These are phyloP conservation scores for Lizonia empirigonia DNA, from an alignment of 2,329 filamentous ascomycete genomes.

Conservation along the genomic window DNA sequence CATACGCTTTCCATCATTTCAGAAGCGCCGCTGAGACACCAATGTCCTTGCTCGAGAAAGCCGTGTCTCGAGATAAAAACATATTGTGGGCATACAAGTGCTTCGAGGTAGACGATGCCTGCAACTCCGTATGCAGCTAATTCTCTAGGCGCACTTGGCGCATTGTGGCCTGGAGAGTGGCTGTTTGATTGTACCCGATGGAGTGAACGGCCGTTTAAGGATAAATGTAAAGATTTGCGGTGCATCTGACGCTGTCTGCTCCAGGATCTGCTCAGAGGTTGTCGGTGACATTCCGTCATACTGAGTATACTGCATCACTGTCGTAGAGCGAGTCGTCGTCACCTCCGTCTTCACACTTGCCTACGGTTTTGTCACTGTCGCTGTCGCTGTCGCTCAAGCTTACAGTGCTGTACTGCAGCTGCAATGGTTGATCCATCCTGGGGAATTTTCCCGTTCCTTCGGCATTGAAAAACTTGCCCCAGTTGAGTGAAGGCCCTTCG, in stretches of 20 bases:
- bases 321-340: slow-evolving; percentile 6
- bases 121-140: not conserved
- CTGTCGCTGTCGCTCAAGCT: not conserved
- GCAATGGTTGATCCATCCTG: slow-evolving; percentile 13
- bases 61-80: slow-evolving; percentile 11
- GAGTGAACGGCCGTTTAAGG: not conserved
- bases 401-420: slow-evolving; percentile 9
- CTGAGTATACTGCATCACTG: slow-evolving; percentile 6
- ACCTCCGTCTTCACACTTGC: slow-evolving; percentile 1
- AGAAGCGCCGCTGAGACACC: slow-evolving; percentile 16
- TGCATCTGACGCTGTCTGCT: slow-evolving; percentile 2
- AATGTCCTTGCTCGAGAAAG: slow-evolving; percentile 11
- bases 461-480: slow-evolving; percentile 28
- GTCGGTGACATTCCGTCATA: not conserved
- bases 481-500: slow-evolving; percentile 28
- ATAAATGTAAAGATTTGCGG: not conserved
- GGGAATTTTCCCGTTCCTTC: slow-evolving; percentile 10
- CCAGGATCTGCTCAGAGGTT: not conserved
- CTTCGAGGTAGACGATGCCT: slow-evolving; percentile 3
- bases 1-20: slow-evolving; percentile 3
- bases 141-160: slow-evolving; percentile 14
- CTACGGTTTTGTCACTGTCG: slow-evolving; percentile 1
- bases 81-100: not conserved
- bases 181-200: slow-evolving; percentile 22
- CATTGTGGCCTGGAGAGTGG: slow-evolving; percentile 14